Conservation (phyloP, 2,329 filamentous ascomycete species). For the Neonectria hederae region DNA sequence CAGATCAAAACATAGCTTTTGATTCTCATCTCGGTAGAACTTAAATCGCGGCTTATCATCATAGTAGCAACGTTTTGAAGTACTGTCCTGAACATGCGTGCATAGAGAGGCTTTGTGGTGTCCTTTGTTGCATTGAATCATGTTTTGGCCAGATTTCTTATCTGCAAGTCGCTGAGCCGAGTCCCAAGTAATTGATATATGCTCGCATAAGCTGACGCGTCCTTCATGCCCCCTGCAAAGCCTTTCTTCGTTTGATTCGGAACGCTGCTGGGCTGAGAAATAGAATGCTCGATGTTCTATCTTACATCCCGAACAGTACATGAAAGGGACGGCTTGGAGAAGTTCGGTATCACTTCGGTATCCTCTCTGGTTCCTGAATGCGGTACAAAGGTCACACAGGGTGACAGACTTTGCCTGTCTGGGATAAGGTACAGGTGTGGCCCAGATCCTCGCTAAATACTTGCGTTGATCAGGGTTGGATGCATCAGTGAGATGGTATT, state of each 20-base stretch:
- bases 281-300: conserved; percentile 18
- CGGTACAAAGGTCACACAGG: background rate
- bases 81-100: background rate
- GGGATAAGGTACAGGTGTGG: conserved; percentile 1
- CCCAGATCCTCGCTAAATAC: conserved; percentile 9
- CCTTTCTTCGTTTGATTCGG: conserved; percentile 13
- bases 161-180: conserved; percentile 3
- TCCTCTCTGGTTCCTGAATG: conserved; percentile 10
- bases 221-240: background rate
- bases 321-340: conserved; percentile 2
- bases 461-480: background rate
- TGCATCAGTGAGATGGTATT: conserved; percentile 14
- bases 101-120: background rate
- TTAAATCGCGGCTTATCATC: conserved; percentile 9
- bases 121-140: background rate
- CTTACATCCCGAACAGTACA: conserved; percentile 15
- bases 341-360: conserved; percentile 1
- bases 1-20: background rate
- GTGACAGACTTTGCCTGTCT: background rate
- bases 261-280: conserved; percentile 14
- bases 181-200: conserved; percentile 11
- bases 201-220: background rate
- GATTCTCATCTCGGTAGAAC: conserved; percentile 1
- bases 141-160: background rate
- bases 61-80: background rate